phyloP scores from a whole-genome alignment of 208 protist genomes.

The Balamuthia mandrillaris region DNA sequence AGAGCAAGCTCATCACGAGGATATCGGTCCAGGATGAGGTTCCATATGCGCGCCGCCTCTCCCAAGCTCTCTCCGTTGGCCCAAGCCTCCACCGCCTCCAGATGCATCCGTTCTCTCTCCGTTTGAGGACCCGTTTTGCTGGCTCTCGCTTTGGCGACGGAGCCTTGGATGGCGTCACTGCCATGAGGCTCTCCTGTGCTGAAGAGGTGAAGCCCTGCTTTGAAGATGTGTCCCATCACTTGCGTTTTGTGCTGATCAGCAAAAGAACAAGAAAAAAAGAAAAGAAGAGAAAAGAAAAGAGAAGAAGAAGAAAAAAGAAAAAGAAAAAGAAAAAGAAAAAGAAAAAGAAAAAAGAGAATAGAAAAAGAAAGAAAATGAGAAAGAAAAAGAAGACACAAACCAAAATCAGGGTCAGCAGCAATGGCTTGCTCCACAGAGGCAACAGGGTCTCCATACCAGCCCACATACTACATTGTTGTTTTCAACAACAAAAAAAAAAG shows the following conservation, averaged over 20 bases:
- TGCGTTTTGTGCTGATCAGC: background rate
- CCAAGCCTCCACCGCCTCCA: background rate
- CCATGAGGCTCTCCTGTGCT: background rate
- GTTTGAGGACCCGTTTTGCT: background rate
- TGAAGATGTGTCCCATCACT: slow-evolving; percentile 9
- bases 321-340: background rate
- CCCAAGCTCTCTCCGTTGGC: background rate
- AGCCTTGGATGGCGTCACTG: background rate
- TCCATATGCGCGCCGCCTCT: background rate
- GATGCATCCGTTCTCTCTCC: background rate
- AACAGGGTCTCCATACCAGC: background rate
- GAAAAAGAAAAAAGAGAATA: background rate
- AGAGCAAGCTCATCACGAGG: background rate
- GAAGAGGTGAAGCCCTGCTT: background rate
- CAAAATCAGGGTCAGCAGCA: background rate
- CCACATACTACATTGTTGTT: background rate
- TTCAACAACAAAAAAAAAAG: too few species aligned
- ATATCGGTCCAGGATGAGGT: background rate
- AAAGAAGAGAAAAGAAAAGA: background rate
- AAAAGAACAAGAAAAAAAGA: background rate
- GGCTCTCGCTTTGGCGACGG: background rate
- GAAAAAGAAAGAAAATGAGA: background rate
- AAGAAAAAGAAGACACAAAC: background rate
- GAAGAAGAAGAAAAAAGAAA: background rate
- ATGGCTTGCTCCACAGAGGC: background rate